These are phyloP conservation scores for Dactylis glomerata DNA, from an alignment of 176 grass and related monocot genomes.

Conservation along the genomic window DNA sequence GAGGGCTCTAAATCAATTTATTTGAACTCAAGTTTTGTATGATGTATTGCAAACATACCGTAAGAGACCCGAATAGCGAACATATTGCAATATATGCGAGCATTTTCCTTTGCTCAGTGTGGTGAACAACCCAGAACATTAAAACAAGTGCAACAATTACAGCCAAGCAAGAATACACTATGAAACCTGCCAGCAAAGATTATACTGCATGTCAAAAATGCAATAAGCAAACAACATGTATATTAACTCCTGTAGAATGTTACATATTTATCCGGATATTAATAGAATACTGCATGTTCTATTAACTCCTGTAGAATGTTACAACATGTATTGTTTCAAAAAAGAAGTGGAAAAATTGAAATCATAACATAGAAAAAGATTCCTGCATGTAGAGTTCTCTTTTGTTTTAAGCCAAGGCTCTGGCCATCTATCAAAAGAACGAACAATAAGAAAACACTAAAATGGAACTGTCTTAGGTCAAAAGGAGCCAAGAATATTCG, in stretches of 20 bases:
- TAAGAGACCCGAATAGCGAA: slow-evolving; percentile 92
- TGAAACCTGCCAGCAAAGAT: slow-evolving; percentile 56
- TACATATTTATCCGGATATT: no score
- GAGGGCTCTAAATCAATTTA: background rate
- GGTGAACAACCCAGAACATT: slow-evolving; percentile 68
- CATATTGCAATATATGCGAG: slow-evolving; percentile 88
- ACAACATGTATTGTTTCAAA: background rate
- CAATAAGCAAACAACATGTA: no score
- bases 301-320: background rate
- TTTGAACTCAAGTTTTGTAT: slow-evolving; percentile 1
- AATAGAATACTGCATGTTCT: no score
- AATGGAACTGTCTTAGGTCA: background rate
- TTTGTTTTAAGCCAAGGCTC: background rate
- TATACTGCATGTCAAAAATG: slow-evolving; percentile 13
- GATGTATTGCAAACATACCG: slow-evolving; percentile 43
- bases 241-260: background rate
- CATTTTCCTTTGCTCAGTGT: slow-evolving; percentile 78
- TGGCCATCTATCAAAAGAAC: background rate
- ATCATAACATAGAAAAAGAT: background rate
- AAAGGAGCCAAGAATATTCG: background rate
- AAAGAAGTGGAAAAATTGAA: background rate
- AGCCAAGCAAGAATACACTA: slow-evolving; percentile 75
- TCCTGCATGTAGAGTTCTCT: background rate
- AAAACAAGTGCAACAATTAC: slow-evolving; percentile 52
- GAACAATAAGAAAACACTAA: background rate